A percentile compares a stretch with the other conserved stretches of the same genome.
These are phyloP conservation scores for Mucor mucedo DNA, from an alignment of 371 early-diverging fungal species.

Conservation along the genomic window DNA sequence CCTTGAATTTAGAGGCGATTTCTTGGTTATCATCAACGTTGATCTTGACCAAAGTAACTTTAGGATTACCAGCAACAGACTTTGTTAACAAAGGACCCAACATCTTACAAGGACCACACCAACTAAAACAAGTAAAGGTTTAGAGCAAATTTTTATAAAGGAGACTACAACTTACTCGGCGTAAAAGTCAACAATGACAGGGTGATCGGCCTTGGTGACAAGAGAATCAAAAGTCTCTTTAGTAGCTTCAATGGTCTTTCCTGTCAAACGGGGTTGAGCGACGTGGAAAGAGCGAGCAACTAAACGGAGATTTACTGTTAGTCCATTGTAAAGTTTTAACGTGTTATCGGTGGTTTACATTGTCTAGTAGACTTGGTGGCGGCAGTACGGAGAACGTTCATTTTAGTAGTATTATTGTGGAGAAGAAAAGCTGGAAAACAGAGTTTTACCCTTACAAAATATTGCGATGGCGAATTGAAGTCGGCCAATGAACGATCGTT, in stretches of 20 bases:
- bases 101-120: slow-evolving; percentile 86
- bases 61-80: slow-evolving; percentile 63
- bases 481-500: too few species aligned
- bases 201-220: slow-evolving; percentile 61
- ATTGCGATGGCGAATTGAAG: neutral
- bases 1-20: slow-evolving; percentile 65
- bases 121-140: slow-evolving; percentile 42
- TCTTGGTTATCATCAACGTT: slow-evolving; percentile 68
- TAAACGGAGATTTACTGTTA: neutral
- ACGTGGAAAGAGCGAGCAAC: slow-evolving; percentile 40
- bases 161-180: slow-evolving; percentile 59
- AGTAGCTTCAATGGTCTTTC: slow-evolving; percentile 58
- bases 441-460: slow-evolving; percentile 4
- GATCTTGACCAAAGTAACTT: slow-evolving; percentile 74
- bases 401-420: neutral
- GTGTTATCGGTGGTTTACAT: slow-evolving; percentile 1
- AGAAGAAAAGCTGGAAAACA: neutral
- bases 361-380: slow-evolving; percentile 20
- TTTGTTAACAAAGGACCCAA: slow-evolving; percentile 70
- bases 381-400: slow-evolving; percentile 31
- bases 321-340: neutral
- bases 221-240: slow-evolving; percentile 50
- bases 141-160: neutral
- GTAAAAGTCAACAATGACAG: slow-evolving; percentile 83
- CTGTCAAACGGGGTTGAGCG: slow-evolving; percentile 42